Conservation (phyloP, 805 yeast genomes). For the Kodamaea kakaduensis region DNA sequence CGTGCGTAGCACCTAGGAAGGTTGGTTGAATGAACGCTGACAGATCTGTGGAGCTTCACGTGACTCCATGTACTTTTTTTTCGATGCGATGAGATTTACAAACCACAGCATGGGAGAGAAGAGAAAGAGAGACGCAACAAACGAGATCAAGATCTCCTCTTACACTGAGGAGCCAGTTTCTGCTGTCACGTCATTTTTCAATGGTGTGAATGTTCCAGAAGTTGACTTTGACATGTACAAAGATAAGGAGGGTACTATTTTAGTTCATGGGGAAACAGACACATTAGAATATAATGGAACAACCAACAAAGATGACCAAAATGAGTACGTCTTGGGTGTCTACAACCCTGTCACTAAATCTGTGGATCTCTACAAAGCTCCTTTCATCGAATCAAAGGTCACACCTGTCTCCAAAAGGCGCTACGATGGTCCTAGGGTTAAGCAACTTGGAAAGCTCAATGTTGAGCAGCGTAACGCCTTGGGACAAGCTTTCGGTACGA, state of each 20-base stretch:
- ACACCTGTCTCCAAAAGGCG: conserved; percentile 57
- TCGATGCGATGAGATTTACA: conserved; percentile 5
- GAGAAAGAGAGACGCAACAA: conserved; percentile 32
- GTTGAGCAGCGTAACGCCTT: conserved; percentile 71
- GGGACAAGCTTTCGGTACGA: conserved; percentile 97
- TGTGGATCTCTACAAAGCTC: conserved; percentile 59
- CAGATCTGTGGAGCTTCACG: not conserved
- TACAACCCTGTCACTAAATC: conserved; percentile 65
- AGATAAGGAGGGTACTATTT: conserved; percentile 37
- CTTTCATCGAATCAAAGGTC: conserved; percentile 60
- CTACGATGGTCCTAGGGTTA: conserved; percentile 59
- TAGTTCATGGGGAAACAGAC: conserved; percentile 76
- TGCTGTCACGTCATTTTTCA: conserved; percentile 71
- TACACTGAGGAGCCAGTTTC: conserved; percentile 44
- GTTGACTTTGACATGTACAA: conserved; percentile 62
- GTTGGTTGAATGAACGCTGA: not conserved
- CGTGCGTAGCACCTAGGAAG: too few relatives aligned
- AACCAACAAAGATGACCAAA: conserved; percentile 30
- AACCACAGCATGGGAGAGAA: conserved; percentile 13
- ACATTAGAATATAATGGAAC: conserved; percentile 70
- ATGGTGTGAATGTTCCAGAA: conserved; percentile 65
- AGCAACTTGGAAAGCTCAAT: conserved; percentile 48
- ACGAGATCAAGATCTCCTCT: conserved; percentile 38
- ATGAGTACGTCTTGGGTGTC: conserved; percentile 67
- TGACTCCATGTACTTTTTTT: conserved; percentile 2